These are phyloP conservation scores for Pseudocercospora pini-densiflorae DNA, from an alignment of 2,329 filamentous ascomycete species.

Conservation along the genomic window DNA sequence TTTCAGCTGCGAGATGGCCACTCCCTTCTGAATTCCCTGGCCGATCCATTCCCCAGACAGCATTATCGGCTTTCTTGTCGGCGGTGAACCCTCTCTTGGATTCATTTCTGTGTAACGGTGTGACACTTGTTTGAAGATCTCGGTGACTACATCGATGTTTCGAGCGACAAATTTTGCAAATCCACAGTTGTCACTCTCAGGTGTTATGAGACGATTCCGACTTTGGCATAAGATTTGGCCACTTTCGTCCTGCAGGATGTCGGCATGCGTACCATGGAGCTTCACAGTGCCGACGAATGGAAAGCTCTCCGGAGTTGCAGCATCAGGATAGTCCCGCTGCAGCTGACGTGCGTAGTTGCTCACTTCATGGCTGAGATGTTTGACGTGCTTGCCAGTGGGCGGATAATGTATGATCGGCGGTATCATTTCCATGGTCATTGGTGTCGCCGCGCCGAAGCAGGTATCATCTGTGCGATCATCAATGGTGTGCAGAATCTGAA, in stretches of 20 bases:
- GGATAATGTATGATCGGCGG: neutral
- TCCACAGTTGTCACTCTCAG: neutral
- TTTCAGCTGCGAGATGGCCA: neutral
- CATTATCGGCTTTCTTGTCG: neutral
- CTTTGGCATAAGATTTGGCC: neutral
- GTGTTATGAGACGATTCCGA: neutral
- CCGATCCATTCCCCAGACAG: neutral
- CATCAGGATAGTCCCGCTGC: neutral
- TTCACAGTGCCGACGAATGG: neutral
- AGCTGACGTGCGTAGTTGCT: neutral
- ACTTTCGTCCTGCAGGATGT: neutral
- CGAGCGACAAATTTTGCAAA: neutral
- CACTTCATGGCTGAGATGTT: neutral
- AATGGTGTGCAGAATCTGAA: too few species aligned
- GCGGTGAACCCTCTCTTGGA: neutral
- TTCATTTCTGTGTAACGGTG: neutral
- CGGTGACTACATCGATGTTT: neutral
- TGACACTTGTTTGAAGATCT: neutral
- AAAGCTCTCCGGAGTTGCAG: neutral
- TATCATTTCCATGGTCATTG: too few species aligned
- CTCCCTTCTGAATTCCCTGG: neutral
- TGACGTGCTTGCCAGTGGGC: neutral
- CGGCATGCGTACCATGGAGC: neutral
- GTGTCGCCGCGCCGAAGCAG: too few species aligned
- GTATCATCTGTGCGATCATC: too few species aligned